Conservation (phyloP, 2,329 filamentous ascomycete genomes). For the Colletotrichum cereale region DNA sequence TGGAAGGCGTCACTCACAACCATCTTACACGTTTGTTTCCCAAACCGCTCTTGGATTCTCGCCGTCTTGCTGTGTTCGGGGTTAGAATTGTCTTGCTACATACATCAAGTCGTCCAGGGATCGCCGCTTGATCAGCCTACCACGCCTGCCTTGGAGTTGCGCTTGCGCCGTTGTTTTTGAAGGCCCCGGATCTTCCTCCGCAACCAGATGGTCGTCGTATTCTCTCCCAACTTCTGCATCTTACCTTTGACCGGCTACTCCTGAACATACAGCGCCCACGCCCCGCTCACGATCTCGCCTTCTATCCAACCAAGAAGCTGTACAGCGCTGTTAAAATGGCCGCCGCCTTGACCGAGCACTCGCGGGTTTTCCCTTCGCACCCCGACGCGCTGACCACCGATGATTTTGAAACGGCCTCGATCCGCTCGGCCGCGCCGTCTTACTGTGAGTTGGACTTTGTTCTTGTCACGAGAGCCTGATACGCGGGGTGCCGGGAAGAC, state of each 20-base stretch:
- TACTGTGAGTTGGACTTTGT: slow-evolving; percentile 63
- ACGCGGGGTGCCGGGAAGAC: not conserved
- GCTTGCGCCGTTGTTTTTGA: slow-evolving; percentile 14
- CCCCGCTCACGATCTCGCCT: not conserved
- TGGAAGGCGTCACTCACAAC: slow-evolving; percentile 28
- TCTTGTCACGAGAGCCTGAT: not conserved
- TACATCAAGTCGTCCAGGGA: slow-evolving; percentile 1
- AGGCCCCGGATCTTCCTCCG: slow-evolving; percentile 11
- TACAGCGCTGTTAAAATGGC: slow-evolving; percentile 22
- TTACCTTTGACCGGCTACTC: slow-evolving; percentile 22
- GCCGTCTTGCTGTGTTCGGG: not conserved
- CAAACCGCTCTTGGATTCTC: slow-evolving; percentile 6
- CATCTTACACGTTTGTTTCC: slow-evolving; percentile 14
- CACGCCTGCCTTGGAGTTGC: slow-evolving; percentile 2
- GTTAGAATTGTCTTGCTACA: not conserved
- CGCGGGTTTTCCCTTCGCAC: slow-evolving; percentile 39
- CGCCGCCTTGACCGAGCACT: slow-evolving; percentile 28
- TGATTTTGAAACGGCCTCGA: slow-evolving; percentile 76
- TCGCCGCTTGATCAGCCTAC: not conserved
- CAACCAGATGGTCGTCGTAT: slow-evolving; percentile 23
- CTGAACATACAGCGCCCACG: not conserved
- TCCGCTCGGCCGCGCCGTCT: slow-evolving; percentile 76
- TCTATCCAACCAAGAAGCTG: not conserved
- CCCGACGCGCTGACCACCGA: slow-evolving; percentile 54
- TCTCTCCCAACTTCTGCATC: slow-evolving; percentile 16